Percentiles rank a stretch among this genome's conserved stretches.
Evolutionary conservation across 163 green algal genomes (phyloP).

Genomic region (Chlorella variabilis): DNA sequence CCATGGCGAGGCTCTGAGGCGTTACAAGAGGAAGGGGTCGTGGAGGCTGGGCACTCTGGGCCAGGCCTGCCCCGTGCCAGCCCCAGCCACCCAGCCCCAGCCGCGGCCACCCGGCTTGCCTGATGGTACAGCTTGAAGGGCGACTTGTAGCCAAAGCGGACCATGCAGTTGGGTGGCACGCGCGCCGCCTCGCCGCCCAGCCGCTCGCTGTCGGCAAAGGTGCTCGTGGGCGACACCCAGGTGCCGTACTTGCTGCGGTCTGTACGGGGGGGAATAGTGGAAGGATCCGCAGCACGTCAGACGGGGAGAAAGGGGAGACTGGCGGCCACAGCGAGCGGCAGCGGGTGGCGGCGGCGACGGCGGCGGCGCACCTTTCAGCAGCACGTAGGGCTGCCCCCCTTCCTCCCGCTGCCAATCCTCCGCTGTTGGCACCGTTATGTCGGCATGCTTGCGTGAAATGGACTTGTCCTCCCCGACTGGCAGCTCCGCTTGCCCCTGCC

Average conservation of each 20-base stretch:
- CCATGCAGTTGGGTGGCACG: neutral
- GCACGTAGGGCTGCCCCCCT: constrained; percentile 7
- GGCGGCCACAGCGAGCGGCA: neutral
- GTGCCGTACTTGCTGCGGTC: constrained; percentile 32
- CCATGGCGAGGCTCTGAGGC: no score
- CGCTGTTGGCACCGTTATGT: neutral
- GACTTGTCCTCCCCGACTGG: constrained; percentile 23
- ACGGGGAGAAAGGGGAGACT: neutral
- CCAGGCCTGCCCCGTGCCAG: no score
- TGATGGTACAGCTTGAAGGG: constrained; percentile 23
- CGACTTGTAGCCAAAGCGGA: constrained; percentile 12
- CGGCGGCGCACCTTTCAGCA: constrained; percentile 4
- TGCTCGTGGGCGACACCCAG: neutral
- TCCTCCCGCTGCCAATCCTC: neutral
- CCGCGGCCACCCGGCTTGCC: no score
- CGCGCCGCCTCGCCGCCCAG: neutral
- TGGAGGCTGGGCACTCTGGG: no score
- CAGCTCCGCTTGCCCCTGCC: neutral
- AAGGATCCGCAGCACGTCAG: no score
- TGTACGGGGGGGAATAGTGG: neutral
- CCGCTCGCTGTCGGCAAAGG: neutral
- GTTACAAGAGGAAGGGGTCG: no score
- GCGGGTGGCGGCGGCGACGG: neutral
- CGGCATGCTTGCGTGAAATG: constrained; percentile 15
- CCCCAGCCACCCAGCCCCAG: no score